Percentiles rank a stretch among this genome's conserved stretches.
phyloP scores from a whole-genome alignment of 1,139 yeast genomes.

The Casaregolazyma lundiana region DNA sequence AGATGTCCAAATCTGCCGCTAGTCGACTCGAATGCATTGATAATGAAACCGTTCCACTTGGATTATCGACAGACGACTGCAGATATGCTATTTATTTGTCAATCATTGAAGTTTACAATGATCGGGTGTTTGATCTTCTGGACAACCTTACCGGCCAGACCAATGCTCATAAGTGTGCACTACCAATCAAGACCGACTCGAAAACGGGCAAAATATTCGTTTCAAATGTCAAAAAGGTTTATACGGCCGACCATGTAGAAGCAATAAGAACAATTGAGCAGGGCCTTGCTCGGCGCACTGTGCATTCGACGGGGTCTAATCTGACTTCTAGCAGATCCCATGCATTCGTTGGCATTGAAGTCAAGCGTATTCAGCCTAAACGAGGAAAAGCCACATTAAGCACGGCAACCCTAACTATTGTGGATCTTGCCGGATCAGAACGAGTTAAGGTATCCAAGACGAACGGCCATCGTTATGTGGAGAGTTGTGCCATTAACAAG shows the following conservation, averaged over 20 bases:
- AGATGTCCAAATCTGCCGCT: not conserved
- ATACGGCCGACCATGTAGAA: constrained; percentile 26
- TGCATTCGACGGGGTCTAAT: constrained; percentile 35
- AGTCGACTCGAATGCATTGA: not conserved
- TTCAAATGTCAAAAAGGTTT: constrained; percentile 27
- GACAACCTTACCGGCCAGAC: constrained; percentile 18
- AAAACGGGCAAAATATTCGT: constrained; percentile 24
- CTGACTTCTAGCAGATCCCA: constrained; percentile 38
- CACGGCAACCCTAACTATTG: constrained; percentile 37
- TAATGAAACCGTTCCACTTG: not conserved
- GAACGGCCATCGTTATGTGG: constrained; percentile 40
- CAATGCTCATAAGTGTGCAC: constrained; percentile 16
- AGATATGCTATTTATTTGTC: constrained; percentile 31
- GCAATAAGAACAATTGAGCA: constrained; percentile 29
- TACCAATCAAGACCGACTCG: constrained; percentile 25
- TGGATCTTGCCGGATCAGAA: constrained; percentile 50
- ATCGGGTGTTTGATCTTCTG: constrained; percentile 30
- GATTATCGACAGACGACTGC: constrained; percentile 13
- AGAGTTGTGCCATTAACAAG: constrained; percentile 44
- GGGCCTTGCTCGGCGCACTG: constrained; percentile 29
- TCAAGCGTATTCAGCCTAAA: constrained; percentile 19
- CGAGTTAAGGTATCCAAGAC: constrained; percentile 43
- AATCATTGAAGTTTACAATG: constrained; percentile 36
- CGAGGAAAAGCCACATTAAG: constrained; percentile 11
- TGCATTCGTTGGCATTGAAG: constrained; percentile 36